Percentiles rank a stretch among this genome's conserved stretches.
phyloP scores from a whole-genome alignment of 179 eudicot species.

The Corrigiola litoralis region DNA sequence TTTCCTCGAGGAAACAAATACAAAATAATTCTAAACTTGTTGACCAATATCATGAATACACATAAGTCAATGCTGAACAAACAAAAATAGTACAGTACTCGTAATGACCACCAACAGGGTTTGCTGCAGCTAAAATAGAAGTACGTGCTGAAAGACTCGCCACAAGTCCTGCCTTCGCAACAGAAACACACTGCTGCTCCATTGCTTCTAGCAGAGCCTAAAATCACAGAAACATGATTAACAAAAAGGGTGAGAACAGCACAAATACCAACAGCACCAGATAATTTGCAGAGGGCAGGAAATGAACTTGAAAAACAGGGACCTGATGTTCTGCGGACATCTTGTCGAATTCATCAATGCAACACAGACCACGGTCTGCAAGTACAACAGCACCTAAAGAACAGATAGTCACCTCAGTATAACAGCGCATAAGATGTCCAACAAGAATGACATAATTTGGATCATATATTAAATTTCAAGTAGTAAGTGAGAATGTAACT shows the following conservation, averaged over 20 bases:
- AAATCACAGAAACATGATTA: background rate
- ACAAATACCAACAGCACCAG: background rate
- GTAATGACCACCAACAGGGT: conserved; percentile 96
- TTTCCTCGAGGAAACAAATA: too few species aligned
- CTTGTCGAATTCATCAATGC: conserved; percentile 98
- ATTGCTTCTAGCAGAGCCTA: conserved; percentile 96
- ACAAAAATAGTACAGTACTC: conserved; percentile 37
- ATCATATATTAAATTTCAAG: background rate
- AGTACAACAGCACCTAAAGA: conserved; percentile 93
- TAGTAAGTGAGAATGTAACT: background rate
- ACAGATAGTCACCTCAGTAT: conserved; percentile 11
- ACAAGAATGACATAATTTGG: background rate
- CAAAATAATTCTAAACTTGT: background rate
- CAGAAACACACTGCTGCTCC: conserved; percentile 99
- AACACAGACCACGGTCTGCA: conserved; percentile 95
- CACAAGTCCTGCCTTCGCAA: conserved; percentile 97
- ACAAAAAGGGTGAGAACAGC: background rate
- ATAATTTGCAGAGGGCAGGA: background rate
- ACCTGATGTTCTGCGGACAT: conserved; percentile 99
- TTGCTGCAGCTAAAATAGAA: conserved; percentile 96
- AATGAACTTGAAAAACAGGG: background rate
- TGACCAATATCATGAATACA: background rate
- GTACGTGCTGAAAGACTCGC: conserved; percentile 99
- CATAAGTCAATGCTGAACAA: background rate
- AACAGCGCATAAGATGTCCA: background rate